phyloP scores from a whole-genome alignment of 2,329 filamentous ascomycete genomes.

The Cladosporium sp. region DNA sequence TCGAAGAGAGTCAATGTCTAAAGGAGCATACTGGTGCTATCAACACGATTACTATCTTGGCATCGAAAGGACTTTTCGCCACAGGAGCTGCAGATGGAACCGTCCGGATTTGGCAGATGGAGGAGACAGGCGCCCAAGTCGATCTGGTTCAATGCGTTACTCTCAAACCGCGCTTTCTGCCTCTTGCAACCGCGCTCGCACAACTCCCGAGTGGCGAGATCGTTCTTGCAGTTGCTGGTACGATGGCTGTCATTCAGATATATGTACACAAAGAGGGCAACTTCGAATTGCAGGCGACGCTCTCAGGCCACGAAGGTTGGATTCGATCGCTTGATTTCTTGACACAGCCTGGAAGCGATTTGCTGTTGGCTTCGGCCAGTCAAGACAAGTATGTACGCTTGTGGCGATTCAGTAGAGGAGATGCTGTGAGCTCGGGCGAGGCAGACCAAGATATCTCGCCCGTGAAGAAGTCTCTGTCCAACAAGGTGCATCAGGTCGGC shows the following conservation, averaged over 20 bases:
- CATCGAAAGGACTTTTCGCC: slow-evolving; percentile 47
- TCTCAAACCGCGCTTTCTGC: slow-evolving; percentile 75
- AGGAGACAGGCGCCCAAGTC: slow-evolving; percentile 28
- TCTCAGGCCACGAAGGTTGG: slow-evolving; percentile 93
- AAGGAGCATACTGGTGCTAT: slow-evolving; percentile 69
- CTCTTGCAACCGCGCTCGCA: slow-evolving; percentile 69
- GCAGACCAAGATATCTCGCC: neutral
- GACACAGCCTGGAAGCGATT: slow-evolving; percentile 53
- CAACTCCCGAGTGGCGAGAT: slow-evolving; percentile 49
- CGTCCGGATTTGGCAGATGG: slow-evolving; percentile 64
- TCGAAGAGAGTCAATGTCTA: slow-evolving; percentile 46
- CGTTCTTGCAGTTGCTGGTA: slow-evolving; percentile 76
- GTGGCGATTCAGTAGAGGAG: slow-evolving; percentile 78
- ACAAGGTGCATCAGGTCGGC: slow-evolving; percentile 79
- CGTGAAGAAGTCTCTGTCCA: slow-evolving; percentile 60
- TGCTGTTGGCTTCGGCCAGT: slow-evolving; percentile 85
- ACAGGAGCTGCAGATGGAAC: slow-evolving; percentile 61
- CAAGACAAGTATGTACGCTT: slow-evolving; percentile 96
- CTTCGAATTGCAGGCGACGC: slow-evolving; percentile 70
- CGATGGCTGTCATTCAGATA: slow-evolving; percentile 75
- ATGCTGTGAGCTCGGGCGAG: neutral
- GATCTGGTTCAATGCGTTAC: slow-evolving; percentile 66
- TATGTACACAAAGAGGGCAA: slow-evolving; percentile 52
- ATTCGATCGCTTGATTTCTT: slow-evolving; percentile 80
- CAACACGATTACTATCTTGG: slow-evolving; percentile 55